phyloP scores from a whole-genome alignment of 768 basidiomycete genomes.

The Megacollybia marginata region DNA sequence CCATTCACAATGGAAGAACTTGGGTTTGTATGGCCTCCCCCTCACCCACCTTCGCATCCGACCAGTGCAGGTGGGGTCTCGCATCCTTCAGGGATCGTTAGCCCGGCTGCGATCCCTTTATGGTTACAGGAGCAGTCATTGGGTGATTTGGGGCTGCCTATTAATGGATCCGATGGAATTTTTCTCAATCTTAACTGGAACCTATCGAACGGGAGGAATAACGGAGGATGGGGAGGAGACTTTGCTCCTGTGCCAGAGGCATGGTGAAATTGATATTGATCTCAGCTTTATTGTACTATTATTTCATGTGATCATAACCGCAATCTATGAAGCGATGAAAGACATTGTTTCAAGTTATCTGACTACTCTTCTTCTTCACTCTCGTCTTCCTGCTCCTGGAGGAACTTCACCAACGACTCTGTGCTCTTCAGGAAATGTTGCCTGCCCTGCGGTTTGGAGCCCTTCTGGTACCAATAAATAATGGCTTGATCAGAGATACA shows the following conservation, averaged over 20 bases:
- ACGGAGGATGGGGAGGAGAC: conserved; percentile 70
- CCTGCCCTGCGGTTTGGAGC: conserved; percentile 89
- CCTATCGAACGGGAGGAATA: background rate
- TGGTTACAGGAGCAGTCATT: conserved; percentile 92
- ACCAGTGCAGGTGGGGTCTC: background rate
- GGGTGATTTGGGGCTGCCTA: conserved; percentile 84
- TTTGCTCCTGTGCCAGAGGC: conserved; percentile 76
- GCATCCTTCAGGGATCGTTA: conserved; percentile 45
- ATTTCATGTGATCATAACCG: background rate
- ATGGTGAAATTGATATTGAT: conserved; percentile 52
- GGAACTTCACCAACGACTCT: conserved; percentile 88
- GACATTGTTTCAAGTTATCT: background rate
- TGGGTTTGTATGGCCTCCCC: conserved; percentile 61
- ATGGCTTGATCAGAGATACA: conserved; percentile 95
- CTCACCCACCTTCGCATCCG: background rate
- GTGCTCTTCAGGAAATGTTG: conserved; percentile 92
- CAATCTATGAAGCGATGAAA: background rate
- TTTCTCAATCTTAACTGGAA: conserved; percentile 66
- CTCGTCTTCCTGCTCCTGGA: conserved; percentile 78
- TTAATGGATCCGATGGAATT: conserved; percentile 86
- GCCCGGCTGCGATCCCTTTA: conserved; percentile 73
- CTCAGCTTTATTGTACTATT: background rate
- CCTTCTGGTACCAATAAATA: conserved; percentile 97
- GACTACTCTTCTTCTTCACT: conserved; percentile 64
- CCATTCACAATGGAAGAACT: conserved; percentile 84